Base-by-base conservation (phyloP, 2,329 filamentous ascomycete species). In the Akanthomyces dipterigenus region DNA sequence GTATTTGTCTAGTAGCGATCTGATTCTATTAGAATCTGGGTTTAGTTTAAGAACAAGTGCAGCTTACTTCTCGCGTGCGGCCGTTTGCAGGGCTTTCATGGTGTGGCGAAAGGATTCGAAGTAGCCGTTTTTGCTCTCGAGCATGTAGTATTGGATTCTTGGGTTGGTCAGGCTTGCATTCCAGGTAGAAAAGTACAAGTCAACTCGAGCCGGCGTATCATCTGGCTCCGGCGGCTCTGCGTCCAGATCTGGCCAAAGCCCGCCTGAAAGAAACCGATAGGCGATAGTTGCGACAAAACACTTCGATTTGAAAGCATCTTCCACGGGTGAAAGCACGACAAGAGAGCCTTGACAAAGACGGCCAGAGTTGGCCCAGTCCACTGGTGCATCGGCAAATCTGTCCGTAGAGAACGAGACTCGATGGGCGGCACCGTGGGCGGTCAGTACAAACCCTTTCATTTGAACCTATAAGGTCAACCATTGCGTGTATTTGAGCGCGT, bases 41-140 rank as follows among this genome's bases (percentile, higher is more conserved):
- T 40, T 8, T 24, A 7, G 18, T 20, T 22, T 18, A 5, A 20
- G 40, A 3, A 20, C 7, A 5, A 45, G 18, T 31, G 4, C 86
- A 63, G 72, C 74, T 80, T 74, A 82, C 57, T 59, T 3, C 74
- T 74, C 71, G 74, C 85, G 78, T 75, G 75, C 61, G 12, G 46
- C 48, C 20, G 57, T 26, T 58, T 96, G 91, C 1, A 96, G 74
- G 0, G 89, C 88, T 16, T 83, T 76, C 70, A 97, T 79, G 0
- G 87, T 88, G 70, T 96, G 85, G 0, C 90, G 82, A 42, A 84
- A 80, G 0, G 89, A 85, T 71, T 97, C 93, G 64, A 85, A 96
- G 70, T 92, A 96, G 1, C 89, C 87, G 0, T 74, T 73, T 3
- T 87, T 82, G 1, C 88, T 82, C 69, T 96, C 91, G 0, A 96